Base-by-base conservation (phyloP, 1,139 yeast genomes). In the Yamadazyma dushanensis region DNA sequence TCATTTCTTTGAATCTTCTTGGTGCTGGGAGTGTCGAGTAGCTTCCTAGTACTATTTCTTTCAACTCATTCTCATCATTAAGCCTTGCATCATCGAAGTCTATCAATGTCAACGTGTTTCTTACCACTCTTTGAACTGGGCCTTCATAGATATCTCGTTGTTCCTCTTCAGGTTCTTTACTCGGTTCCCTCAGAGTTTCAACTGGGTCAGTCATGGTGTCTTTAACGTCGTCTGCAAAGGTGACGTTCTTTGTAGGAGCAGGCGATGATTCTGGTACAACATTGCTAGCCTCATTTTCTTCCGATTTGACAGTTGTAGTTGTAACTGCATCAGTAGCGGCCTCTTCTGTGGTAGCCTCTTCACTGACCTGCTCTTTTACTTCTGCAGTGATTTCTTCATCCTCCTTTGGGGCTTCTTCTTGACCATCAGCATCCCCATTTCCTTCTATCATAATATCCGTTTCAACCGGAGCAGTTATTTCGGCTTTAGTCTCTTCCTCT, bases 81-180 rank as follows among this genome's bases (percentile, higher is more conserved):
- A 34, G 15, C 16, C 31, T 38, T 2, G 35, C 29, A 7, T 33
- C 35, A 8, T 66, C 65, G 44, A 78, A 77, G 37, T 76, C 73
- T 37, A 75, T 59, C 31, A 81, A 57, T 8, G 69, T 62, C 1
- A 83, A 51, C 31, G 61, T 61, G 46, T 78, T 77, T 26, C 75
- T 66, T 1, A 77, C 67, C 1, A 81, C 76, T 38, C 70, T 66
- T 47, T 80, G 87, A 2, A 64, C 54, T 1, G 94, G 94, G 0
- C 92, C 90, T 56, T 80, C 80, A 46, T 69, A 78, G 0, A 66
- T 45, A 28, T 59, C 64, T 13, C 50, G 46, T 33, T 38, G 11
- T 13, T 22, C 29, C 8, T 14, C 18, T 10, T 32, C 36, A 5
- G 16, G 29, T 22, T 32, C 36, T 11, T 26, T 32, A 17, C 28